phyloP scores from a whole-genome alignment of 2,329 filamentous ascomycete species.

The Hymenoscyphus fructigenus region DNA sequence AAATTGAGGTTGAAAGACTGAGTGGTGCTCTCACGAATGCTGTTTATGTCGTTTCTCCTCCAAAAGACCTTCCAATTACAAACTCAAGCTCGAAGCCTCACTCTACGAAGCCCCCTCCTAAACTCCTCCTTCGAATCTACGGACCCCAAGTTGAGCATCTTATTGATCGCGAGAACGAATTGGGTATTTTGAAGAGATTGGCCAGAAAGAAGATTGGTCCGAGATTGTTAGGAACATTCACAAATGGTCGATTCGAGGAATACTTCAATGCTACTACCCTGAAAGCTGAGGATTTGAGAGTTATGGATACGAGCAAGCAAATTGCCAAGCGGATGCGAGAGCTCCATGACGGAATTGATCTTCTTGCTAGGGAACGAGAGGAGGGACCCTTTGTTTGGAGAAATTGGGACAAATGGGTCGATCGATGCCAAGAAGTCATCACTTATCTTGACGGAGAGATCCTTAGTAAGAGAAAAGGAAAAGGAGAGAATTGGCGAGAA shows the following conservation, averaged over 20 bases:
- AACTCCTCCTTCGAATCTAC: conserved; percentile 87
- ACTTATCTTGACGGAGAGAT: conserved; percentile 59
- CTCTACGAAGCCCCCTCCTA: conserved; percentile 43
- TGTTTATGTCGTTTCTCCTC: conserved; percentile 90
- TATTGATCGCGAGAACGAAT: conserved; percentile 88
- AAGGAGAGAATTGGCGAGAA: conserved; percentile 58
- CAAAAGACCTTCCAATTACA: conserved; percentile 54
- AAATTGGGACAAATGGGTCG: conserved; percentile 79
- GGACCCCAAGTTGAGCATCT: conserved; percentile 93
- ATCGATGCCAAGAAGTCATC: conserved; percentile 53
- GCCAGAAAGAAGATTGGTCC: conserved; percentile 93
- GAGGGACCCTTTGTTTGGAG: conserved; percentile 81
- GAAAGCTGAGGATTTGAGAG: conserved; percentile 71
- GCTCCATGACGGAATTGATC: conserved; percentile 87
- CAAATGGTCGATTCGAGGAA: conserved; percentile 93
- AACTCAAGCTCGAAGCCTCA: conserved; percentile 40
- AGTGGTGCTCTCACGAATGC: conserved; percentile 95
- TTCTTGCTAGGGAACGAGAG: conserved; percentile 74
- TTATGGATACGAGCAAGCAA: conserved; percentile 80
- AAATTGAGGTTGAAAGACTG: conserved; percentile 69
- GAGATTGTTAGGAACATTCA: conserved; percentile 84
- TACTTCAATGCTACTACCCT: conserved; percentile 85
- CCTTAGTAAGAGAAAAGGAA: conserved; percentile 36
- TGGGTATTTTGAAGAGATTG: conserved; percentile 80
- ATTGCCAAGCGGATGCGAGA: conserved; percentile 98